A percentile compares a stretch with the other conserved stretches of the same genome.
phyloP scores from a whole-genome alignment of 139 green algal genomes.

The Parachlorella kessleri region DNA sequence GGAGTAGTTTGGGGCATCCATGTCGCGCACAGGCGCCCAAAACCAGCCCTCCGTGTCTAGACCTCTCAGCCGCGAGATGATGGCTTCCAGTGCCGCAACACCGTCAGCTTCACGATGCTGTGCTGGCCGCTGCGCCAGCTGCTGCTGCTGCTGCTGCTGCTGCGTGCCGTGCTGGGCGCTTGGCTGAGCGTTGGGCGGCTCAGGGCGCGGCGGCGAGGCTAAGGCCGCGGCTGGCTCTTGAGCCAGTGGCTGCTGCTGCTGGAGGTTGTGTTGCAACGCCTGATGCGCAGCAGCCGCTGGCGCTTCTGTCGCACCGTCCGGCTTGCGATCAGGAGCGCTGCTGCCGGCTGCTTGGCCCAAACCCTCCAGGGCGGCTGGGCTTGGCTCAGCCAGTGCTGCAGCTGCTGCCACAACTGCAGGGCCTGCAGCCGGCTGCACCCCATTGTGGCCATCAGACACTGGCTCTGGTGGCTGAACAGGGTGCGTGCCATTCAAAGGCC shows the following conservation, averaged over 20 bases:
- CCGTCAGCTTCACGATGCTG: not conserved
- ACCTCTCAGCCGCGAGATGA: conserved; percentile 28
- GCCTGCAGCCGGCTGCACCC: too few relatives aligned
- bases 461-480: too few relatives aligned
- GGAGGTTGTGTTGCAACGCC: too few relatives aligned
- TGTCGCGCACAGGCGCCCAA: conserved; percentile 52
- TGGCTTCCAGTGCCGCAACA: conserved; percentile 23
- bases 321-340: too few relatives aligned
- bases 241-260: not conserved
- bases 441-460: too few relatives aligned
- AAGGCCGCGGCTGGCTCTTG: not conserved
- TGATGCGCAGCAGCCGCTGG: too few relatives aligned
- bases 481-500: not conserved
- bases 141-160: not conserved
- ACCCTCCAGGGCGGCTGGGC: not conserved
- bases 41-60: conserved; percentile 59
- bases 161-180: not conserved
- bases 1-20: conserved; percentile 56
- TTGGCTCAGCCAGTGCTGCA: not conserved
- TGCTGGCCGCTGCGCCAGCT: not conserved
- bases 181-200: too few relatives aligned
- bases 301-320: too few relatives aligned
- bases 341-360: not conserved
- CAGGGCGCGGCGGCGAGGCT: not conserved
- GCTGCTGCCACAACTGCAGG: not conserved